Evolutionary conservation across 2,329 filamentous ascomycete species (phyloP).

Genomic region (Chalara sp.): DNA sequence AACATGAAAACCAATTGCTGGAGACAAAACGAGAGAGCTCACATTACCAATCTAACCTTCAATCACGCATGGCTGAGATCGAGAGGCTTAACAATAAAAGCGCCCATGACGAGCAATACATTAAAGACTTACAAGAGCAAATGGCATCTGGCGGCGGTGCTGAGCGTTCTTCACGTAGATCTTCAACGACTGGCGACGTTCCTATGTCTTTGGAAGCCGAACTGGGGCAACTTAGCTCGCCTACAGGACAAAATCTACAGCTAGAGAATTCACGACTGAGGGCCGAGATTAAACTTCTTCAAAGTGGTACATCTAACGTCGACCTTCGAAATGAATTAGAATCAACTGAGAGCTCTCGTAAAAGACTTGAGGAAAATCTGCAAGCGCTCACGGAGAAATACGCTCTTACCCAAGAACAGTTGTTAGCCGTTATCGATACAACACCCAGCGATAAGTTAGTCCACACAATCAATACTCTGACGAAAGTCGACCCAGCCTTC

Average conservation of each 20-base stretch:
- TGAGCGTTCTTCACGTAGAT: slow-evolving; percentile 10
- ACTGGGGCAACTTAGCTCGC: slow-evolving; percentile 34
- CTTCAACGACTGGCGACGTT: slow-evolving; percentile 8
- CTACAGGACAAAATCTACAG: slow-evolving; percentile 36
- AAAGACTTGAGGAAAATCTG: slow-evolving; percentile 46
- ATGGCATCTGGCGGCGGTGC: slow-evolving; percentile 8
- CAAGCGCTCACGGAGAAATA: slow-evolving; percentile 53
- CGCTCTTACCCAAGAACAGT: slow-evolving; percentile 49
- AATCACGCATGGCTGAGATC: slow-evolving; percentile 17
- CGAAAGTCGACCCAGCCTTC: slow-evolving; percentile 23
- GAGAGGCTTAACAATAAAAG: slow-evolving; percentile 31
- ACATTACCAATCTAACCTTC: slow-evolving; percentile 38
- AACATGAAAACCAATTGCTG: slow-evolving; percentile 25
- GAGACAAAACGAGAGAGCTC: slow-evolving; percentile 35
- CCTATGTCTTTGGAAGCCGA: slow-evolving; percentile 52
- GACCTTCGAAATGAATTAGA: slow-evolving; percentile 50
- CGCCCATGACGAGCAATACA: slow-evolving; percentile 37
- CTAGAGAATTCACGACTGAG: slow-evolving; percentile 51
- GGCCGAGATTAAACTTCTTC: slow-evolving; percentile 54
- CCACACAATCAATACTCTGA: slow-evolving; percentile 26
- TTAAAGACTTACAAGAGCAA: slow-evolving; percentile 52
- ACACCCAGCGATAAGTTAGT: slow-evolving; percentile 51
- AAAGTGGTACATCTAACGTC: slow-evolving; percentile 47
- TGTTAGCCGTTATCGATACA: slow-evolving; percentile 46
- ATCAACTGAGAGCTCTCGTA: slow-evolving; percentile 41